A percentile compares a stretch with the other conserved stretches of the same genome.
phyloP scores from a whole-genome alignment of 352 stramenopile genomes.

The Paralagenidium karlingii region DNA sequence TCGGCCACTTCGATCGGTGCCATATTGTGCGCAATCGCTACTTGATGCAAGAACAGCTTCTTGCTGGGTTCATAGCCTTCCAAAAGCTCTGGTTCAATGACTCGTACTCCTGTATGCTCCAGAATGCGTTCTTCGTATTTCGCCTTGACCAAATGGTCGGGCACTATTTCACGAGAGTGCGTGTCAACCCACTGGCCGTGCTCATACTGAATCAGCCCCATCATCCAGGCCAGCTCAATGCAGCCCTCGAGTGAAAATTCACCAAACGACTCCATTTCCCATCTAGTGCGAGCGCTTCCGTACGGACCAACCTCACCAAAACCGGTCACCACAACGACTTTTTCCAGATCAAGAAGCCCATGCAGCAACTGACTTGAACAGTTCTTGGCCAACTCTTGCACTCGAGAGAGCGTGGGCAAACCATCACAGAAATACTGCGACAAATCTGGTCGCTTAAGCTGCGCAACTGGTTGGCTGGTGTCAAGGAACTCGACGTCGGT shows the following conservation, averaged over 20 bases:
- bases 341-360: conserved; percentile 71
- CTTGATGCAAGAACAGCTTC: conserved; percentile 77
- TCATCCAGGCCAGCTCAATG: conserved; percentile 81
- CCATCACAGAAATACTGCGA: conserved; percentile 58
- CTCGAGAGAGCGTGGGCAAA: conserved; percentile 42
- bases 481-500: background rate
- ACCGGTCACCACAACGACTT: conserved; percentile 74
- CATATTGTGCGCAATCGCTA: conserved; percentile 84
- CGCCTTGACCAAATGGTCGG: conserved; percentile 64
- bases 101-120: conserved; percentile 65
- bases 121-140: conserved; percentile 78
- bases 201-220: conserved; percentile 67
- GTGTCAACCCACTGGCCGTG: conserved; percentile 79
- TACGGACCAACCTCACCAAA: conserved; percentile 82
- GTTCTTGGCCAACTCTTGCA: conserved; percentile 16
- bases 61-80: conserved; percentile 82
- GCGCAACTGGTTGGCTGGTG: background rate
- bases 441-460: conserved; percentile 19
- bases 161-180: conserved; percentile 61
- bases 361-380: conserved; percentile 21
- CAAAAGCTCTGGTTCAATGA: conserved; percentile 80
- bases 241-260: conserved; percentile 83
- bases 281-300: conserved; percentile 75
- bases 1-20: conserved; percentile 77
- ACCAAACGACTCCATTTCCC: conserved; percentile 85